Percentiles rank a stretch among this genome's conserved stretches.
Conservation (phyloP, 2,329 filamentous ascomycete species). For the Sclerotinia trifoliorum region DNA sequence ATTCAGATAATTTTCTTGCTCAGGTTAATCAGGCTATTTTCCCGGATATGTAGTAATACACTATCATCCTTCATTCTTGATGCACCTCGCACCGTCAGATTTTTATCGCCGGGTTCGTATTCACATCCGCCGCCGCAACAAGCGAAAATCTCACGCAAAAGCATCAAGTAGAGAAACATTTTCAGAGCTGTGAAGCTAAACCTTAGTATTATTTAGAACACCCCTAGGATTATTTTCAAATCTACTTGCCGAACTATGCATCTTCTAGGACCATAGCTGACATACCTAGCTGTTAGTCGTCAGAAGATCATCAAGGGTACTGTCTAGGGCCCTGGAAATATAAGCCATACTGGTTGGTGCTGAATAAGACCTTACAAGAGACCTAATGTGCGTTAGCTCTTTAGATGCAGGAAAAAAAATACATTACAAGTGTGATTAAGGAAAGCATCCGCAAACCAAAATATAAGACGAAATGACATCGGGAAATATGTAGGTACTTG, state of each 20-base stretch:
- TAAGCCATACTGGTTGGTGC: conserved; percentile 23
- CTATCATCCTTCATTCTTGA: conserved; percentile 20
- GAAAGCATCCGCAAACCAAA: conserved; percentile 17
- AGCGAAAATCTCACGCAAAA: conserved; percentile 17
- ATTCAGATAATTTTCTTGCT: conserved; percentile 1
- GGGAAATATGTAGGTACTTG: conserved; percentile 22
- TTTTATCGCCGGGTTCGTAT: conserved; percentile 20
- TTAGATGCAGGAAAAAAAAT: conserved; percentile 4
- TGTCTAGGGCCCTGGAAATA: not conserved
- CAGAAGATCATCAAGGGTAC: conserved; percentile 18
- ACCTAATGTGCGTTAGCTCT: conserved; percentile 22
- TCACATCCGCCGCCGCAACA: conserved; percentile 22
- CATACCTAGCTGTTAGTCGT: conserved; percentile 1
- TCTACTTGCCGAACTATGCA: not conserved
- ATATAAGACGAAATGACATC: conserved; percentile 17
- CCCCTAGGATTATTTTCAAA: conserved; percentile 6
- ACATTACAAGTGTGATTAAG: conserved; percentile 25
- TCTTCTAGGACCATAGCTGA: conserved; percentile 1
- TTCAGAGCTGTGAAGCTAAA: not conserved
- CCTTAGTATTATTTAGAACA: not conserved
- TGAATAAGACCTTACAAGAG: conserved; percentile 34
- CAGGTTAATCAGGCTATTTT: conserved; percentile 13
- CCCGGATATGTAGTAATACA: conserved; percentile 14
- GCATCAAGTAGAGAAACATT: not conserved
- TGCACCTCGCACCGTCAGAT: conserved; percentile 14